Evolutionary conservation across 2,329 filamentous ascomycete species (phyloP), one percentile per base, ranked within the genome.

Genomic region (Colletotrichum tamarilloi): DNA sequence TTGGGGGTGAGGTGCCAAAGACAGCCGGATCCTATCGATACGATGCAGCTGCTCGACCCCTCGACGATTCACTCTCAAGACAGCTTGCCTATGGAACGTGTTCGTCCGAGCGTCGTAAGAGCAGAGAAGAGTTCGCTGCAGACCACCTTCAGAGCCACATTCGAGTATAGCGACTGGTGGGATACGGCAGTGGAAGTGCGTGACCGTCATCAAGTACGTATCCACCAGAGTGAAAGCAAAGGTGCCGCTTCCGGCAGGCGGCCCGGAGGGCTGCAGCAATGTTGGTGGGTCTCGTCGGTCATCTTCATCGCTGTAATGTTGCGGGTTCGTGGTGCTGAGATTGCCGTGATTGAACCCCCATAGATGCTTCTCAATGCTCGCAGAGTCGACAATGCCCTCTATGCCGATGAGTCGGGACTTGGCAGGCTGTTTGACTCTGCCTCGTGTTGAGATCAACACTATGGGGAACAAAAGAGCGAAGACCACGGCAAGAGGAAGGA

Each of bases 121-220:
- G 74, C 85, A 86, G 19, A 84, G 77, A 5, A 87, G 76, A 3
- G 83, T 83, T 8, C 86, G 80, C 69, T 86, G 84, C 83, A 86
- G 84, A 2, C 85, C 85, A 5, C 83, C 84, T 72, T 87, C 86
- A 1, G 77, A 76, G 8, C 83, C 85, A n/a, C 81, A 83, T n/a
- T 86, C 74, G 9, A 87, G 75, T 65, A 86, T 80, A 42, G 81
- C 83, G 1, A 83, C 78, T 0, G 86, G 86, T 2, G 77, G 78
- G 2, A 32, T 38, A 30, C 76, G 77, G 2, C 82, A 80, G 52
- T 82, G 77, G 26, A 83, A 83, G 3, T 82, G 71, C 5, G 80
- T 83, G 42, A 80, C 62, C 53, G 79, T 72, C 80, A 83, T 81
- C 75, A 79, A 80, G 71, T 79, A 80, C 1, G 81, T 82, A 46